Evolutionary conservation across 257 asterid genomes (phyloP).

Genomic region (Ilex aquifolium): DNA sequence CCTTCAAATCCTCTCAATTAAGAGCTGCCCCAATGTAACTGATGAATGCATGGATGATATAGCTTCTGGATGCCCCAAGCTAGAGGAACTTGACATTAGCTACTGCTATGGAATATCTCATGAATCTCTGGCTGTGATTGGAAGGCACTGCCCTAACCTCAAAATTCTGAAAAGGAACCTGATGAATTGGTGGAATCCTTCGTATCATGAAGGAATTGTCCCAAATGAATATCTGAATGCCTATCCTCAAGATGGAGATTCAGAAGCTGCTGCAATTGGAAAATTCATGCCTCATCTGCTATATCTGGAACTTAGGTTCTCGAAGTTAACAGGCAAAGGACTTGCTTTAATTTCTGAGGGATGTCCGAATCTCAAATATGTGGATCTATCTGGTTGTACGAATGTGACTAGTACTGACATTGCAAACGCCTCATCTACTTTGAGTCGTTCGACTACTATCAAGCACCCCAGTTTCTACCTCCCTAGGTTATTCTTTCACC

Average conservation of each 20-base stretch:
- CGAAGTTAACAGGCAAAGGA: constrained; percentile 60
- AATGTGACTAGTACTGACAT: constrained; percentile 63
- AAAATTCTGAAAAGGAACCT: constrained; percentile 46
- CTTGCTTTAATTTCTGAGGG: constrained; percentile 59
- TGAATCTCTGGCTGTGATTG: constrained; percentile 46
- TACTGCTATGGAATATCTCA: constrained; percentile 78
- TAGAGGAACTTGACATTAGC: constrained; percentile 76
- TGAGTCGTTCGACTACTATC: constrained; percentile 53
- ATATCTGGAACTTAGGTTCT: constrained; percentile 64
- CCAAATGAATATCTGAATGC: constrained; percentile 59
- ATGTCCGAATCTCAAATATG: constrained; percentile 51
- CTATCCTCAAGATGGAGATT: constrained; percentile 78
- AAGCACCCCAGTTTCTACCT: constrained; percentile 64
- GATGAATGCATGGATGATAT: constrained; percentile 50
- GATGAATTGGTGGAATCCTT: constrained; percentile 72
- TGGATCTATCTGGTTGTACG: constrained; percentile 75
- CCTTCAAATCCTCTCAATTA: constrained; percentile 67
- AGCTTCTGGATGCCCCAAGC: constrained; percentile 55
- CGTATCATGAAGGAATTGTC: constrained; percentile 50
- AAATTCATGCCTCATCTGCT: constrained; percentile 57
- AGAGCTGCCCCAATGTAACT: constrained; percentile 63
- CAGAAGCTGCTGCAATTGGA: constrained; percentile 75
- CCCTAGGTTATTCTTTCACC: constrained; percentile 48
- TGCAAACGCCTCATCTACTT: constrained; percentile 32
- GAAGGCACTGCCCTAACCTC: constrained; percentile 46